Evolutionary conservation across 164 flowering plant genomes (phyloP).

Genomic region (Houttuynia cordata): DNA sequence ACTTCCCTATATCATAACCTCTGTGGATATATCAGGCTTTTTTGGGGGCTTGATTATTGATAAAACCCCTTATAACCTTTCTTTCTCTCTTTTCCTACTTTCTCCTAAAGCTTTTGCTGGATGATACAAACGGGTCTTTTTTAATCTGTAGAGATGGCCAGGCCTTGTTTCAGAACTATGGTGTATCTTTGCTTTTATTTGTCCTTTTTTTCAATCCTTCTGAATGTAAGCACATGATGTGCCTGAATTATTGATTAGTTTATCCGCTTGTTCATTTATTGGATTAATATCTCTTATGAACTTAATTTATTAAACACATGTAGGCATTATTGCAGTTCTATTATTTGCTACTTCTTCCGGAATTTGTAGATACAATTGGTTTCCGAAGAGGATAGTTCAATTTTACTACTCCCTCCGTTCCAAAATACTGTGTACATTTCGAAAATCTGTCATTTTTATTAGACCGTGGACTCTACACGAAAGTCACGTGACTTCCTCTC

Average conservation of each 20-base stretch:
- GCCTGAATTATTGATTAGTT: constrained; percentile 1
- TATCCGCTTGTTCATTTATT: neutral
- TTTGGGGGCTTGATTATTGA: constrained; percentile 2
- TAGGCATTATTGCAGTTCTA: neutral
- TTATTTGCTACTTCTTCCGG: neutral
- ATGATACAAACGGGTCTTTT: neutral
- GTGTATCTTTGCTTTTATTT: constrained; percentile 5
- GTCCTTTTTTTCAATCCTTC: constrained; percentile 2
- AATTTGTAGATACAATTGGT: no score
- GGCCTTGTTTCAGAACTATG: constrained; percentile 5
- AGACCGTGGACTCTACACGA: no score
- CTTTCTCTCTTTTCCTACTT: neutral
- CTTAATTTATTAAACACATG: no score
- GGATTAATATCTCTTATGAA: no score
- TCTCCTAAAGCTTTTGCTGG: neutral
- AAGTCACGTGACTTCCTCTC: no score
- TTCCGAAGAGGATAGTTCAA: no score
- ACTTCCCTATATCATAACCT: constrained; percentile 10
- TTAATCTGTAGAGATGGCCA: neutral
- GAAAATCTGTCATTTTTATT: no score
- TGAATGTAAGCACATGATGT: neutral
- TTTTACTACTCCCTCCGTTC: no score
- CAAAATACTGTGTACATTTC: no score
- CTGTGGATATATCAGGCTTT: constrained; percentile 10
- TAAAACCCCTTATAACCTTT: neutral